phyloP scores from a whole-genome alignment of 345 rosid species.

The Eutrema japonicum region DNA sequence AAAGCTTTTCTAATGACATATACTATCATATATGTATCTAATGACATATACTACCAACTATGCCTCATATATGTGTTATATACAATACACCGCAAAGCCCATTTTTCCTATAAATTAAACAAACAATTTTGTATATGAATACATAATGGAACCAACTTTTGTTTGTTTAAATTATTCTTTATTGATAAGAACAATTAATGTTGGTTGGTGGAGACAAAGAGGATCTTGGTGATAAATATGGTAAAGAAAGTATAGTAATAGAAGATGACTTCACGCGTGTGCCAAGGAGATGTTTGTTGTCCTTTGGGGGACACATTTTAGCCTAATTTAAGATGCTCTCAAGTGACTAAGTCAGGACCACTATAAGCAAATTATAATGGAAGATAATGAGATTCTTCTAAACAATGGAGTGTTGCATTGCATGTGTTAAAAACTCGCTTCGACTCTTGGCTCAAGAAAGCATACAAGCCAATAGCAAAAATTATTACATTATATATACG shows the following conservation, averaged over 20 bases:
- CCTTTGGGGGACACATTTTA: constrained; percentile 42
- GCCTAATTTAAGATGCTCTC: constrained; percentile 41
- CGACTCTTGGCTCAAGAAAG: constrained; percentile 43
- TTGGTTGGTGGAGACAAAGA: constrained; percentile 49
- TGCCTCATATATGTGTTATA: background rate
- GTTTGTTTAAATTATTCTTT: background rate
- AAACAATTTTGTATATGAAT: background rate
- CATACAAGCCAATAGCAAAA: background rate
- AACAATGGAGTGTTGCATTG: constrained; percentile 17
- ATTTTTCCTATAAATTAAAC: background rate
- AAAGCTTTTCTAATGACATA: constrained; percentile 21
- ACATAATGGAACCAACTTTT: constrained; percentile 17
- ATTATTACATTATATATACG: background rate
- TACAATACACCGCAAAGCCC: background rate
- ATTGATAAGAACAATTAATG: constrained; percentile 29
- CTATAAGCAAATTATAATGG: background rate
- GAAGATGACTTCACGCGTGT: constrained; percentile 44
- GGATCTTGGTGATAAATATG: constrained; percentile 45
- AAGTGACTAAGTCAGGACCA: constrained; percentile 38
- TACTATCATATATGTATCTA: too few relatives aligned
- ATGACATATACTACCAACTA: too few relatives aligned
- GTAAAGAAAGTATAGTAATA: constrained; percentile 31
- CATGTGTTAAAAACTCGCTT: constrained; percentile 7
- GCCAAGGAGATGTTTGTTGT: constrained; percentile 41
- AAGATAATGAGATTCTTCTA: constrained; percentile 2